Evolutionary conservation across 164 flowering plant genomes (phyloP).

Genomic region (Berberis thunbergii): DNA sequence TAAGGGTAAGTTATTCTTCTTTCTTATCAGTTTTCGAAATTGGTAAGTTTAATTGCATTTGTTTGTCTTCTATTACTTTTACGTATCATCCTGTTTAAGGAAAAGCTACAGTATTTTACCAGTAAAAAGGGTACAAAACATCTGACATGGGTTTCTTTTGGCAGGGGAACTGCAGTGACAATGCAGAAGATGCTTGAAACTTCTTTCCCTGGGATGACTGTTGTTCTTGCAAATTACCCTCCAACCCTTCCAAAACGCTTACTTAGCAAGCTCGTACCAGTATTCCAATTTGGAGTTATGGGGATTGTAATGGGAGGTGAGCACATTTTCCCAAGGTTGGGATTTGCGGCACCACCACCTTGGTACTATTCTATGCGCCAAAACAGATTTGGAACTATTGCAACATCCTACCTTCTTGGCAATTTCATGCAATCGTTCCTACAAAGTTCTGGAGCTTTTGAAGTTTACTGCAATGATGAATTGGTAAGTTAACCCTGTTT

Average conservation of each 20-base stretch:
- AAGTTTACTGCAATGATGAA: slow-evolving; percentile 62
- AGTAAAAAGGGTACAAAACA: too few relatives aligned
- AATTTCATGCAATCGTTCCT: slow-evolving; percentile 73
- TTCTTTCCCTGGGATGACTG: slow-evolving; percentile 66
- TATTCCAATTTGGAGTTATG: slow-evolving; percentile 60
- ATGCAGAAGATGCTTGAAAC: slow-evolving; percentile 78
- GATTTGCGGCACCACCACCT: slow-evolving; percentile 60
- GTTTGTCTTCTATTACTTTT: too few relatives aligned
- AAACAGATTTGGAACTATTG: slow-evolving; percentile 82
- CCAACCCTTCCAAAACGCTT: slow-evolving; percentile 80
- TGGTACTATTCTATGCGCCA: slow-evolving; percentile 77
- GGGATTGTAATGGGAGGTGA: slow-evolving; percentile 74
- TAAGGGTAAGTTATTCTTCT: too few relatives aligned
- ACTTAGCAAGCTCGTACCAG: slow-evolving; percentile 65
- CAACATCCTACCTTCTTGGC: slow-evolving; percentile 85
- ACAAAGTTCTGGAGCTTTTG: slow-evolving; percentile 93
- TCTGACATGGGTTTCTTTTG: slow-evolving; percentile 5
- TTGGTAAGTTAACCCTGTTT: slow-evolving; percentile 33
- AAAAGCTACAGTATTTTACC: too few relatives aligned
- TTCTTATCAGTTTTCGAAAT: too few relatives aligned
- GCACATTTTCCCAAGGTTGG: slow-evolving; percentile 76
- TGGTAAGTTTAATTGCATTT: too few relatives aligned
- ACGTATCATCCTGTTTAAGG: too few relatives aligned
- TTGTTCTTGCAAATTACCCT: slow-evolving; percentile 71
- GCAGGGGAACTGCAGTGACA: slow-evolving; percentile 78